These are phyloP conservation scores for Fusarium nematophilum DNA, from an alignment of 2,329 filamentous ascomycete species.

Conservation along the genomic window DNA sequence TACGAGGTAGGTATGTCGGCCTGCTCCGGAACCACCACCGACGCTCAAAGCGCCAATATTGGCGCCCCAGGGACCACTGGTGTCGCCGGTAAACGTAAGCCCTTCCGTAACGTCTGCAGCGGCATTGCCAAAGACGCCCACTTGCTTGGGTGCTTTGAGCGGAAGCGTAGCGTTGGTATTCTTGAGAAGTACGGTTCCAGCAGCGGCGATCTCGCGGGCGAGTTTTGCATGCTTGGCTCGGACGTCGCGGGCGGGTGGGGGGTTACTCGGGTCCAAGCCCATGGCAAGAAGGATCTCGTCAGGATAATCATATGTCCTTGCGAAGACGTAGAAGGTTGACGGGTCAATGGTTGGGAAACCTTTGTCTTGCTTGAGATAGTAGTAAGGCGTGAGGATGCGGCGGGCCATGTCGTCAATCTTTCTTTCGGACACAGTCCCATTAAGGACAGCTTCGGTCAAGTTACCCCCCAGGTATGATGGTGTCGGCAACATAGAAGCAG, in stretches of 20 bases:
- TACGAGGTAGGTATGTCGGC: constrained; percentile 52
- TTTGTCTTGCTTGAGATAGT: constrained; percentile 60
- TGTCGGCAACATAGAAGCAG: too few relatives aligned
- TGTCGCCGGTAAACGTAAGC: constrained; percentile 70
- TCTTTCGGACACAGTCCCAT: constrained; percentile 55
- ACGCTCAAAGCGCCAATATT: constrained; percentile 67
- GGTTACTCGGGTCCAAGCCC: constrained; percentile 55
- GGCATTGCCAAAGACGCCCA: constrained; percentile 67
- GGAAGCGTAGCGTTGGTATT: constrained; percentile 73
- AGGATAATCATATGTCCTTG: too few relatives aligned
- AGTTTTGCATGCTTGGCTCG: constrained; percentile 66
- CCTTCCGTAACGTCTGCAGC: constrained; percentile 67
- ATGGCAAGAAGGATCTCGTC: constrained; percentile 62
- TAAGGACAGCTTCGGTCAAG: constrained; percentile 59
- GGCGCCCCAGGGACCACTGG: too few relatives aligned
- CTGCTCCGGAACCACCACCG: constrained; percentile 64
- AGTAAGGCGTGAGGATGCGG: constrained; percentile 68
- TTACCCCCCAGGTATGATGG: constrained; percentile 58
- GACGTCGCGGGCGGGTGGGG: constrained; percentile 61
- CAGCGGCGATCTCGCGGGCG: constrained; percentile 64
- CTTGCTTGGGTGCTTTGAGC: constrained; percentile 64
- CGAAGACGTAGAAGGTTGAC: constrained; percentile 60
- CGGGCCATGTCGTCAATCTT: constrained; percentile 60
- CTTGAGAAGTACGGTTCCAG: constrained; percentile 78
- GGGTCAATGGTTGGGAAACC: constrained; percentile 57